Conservation (phyloP, 768 basidiomycete species). For the Pleurotus ostreatus region DNA sequence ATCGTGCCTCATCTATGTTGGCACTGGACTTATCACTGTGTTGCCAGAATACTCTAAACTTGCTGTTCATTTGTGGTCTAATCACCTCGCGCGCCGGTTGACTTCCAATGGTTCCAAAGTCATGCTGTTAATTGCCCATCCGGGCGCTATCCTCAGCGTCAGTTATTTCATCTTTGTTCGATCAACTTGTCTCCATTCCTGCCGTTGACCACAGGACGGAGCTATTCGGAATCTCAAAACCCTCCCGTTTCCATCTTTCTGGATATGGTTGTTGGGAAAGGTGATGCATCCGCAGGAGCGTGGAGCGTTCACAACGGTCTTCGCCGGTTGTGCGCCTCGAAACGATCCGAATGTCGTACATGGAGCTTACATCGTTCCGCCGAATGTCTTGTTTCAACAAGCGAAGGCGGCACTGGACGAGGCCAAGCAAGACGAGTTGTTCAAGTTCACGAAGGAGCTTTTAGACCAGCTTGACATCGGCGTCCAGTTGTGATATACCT, state of each 20-base stretch:
- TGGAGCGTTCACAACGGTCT: slow-evolving; percentile 18
- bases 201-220: slow-evolving; percentile 11
- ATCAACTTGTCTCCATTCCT: neutral
- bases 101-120: slow-evolving; percentile 18
- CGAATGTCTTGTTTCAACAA: slow-evolving; percentile 22
- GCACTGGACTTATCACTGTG: neutral
- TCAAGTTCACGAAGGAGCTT: slow-evolving; percentile 29
- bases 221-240: slow-evolving; percentile 17
- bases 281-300: slow-evolving; percentile 19
- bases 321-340: slow-evolving; percentile 14
- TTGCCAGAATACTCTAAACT: slow-evolving; percentile 18
- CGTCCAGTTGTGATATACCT: neutral
- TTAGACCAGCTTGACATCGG: slow-evolving; percentile 20
- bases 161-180: slow-evolving; percentile 7
- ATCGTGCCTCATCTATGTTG: neutral
- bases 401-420: slow-evolving; percentile 25
- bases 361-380: slow-evolving; percentile 33
- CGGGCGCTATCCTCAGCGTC: slow-evolving; percentile 25
- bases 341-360: slow-evolving; percentile 28
- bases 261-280: slow-evolving; percentile 18
- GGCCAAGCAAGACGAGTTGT: slow-evolving; percentile 32
- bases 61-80: slow-evolving; percentile 19
- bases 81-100: slow-evolving; percentile 18
- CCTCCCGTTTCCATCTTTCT: slow-evolving; percentile 16
- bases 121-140: slow-evolving; percentile 36